A percentile compares a stretch with the other conserved stretches of the same genome.
Conservation (phyloP, 2,329 filamentous ascomycete species). For the Ceratocystis smalleyi region DNA sequence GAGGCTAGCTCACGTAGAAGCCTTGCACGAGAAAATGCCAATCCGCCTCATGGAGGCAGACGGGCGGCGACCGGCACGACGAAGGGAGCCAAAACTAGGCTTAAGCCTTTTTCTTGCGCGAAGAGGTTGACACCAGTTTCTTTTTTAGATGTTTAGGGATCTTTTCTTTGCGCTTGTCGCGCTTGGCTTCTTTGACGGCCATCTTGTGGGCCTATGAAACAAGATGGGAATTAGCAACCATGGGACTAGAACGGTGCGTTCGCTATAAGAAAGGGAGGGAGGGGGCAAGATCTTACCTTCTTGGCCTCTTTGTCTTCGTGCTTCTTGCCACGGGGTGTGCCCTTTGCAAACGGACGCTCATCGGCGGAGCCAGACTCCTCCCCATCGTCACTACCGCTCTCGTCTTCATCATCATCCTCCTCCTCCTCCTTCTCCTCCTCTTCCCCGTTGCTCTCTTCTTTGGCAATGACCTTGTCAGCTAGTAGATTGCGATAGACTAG, state of each 20-base stretch:
- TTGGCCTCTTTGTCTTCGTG: conserved; percentile 89
- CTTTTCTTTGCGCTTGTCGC: conserved; percentile 84
- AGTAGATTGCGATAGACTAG: conserved; percentile 76
- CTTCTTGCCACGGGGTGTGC: conserved; percentile 59
- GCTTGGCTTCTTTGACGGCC: conserved; percentile 86
- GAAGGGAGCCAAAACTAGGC: not conserved
- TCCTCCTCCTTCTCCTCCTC: conserved; percentile 26
- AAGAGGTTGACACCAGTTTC: conserved; percentile 51
- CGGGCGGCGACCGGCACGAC: not conserved
- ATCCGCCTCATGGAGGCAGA: not conserved
- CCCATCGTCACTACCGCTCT: conserved; percentile 19
- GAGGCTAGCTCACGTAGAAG: not conserved
- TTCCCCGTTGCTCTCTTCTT: conserved; percentile 24
- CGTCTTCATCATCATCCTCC: conserved; percentile 27
- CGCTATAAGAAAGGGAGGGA: not conserved
- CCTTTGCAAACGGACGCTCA: conserved; percentile 47
- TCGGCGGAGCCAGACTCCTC: conserved; percentile 34
- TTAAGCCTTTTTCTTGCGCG: conserved; percentile 42
- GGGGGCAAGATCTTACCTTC: conserved; percentile 34
- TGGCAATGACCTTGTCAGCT: conserved; percentile 46
- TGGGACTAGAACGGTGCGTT: not conserved
- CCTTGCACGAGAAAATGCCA: not conserved
- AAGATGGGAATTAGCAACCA: conserved; percentile 20
- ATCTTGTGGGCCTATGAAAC: conserved; percentile 51
- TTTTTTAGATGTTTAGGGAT: conserved; percentile 96